Base-by-base conservation (phyloP, 2,329 filamentous ascomycete genomes). In the Beauveria australis region DNA sequence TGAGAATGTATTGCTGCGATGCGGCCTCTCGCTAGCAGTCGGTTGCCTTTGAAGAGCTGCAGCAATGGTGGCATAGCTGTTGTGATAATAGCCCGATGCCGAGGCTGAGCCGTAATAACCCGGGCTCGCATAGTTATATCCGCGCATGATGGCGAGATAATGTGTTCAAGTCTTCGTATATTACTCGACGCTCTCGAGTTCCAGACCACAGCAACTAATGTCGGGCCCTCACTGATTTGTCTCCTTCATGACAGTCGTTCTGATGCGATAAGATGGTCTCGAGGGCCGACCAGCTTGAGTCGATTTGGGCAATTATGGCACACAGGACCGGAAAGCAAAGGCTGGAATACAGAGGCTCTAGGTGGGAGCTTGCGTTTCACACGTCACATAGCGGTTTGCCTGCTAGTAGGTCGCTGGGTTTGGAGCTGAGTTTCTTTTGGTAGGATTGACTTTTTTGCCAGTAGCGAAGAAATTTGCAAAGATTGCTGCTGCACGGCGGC, bases 61-160 rank as follows among this genome's bases (percentile, higher is more conserved):
- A 30, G 48, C 40, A 30, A 59, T 40, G 14, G 48, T 59, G 24
- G 37, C 43, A 37, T 49, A 59, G 37, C 48, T 46, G 30, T 12
- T 33, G 30, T 33, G 30, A 33, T 33, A 33, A 14, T 53, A 46
- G 44, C 48, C 56, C 1, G 40, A 22, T 82, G 90, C 59, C 94
- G 94, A 67, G 91, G 91, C 59, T 95, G 91, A 91, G 91, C 95
- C 60, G 84, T 64, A 41, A 60, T 64, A 41, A 61, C 62, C 22
- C 59, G 59, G 3, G 24, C 62, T n/a, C 61, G 62, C 41, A 65
- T 65, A 53, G 22, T 14, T 26, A 26, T 44, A 54, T 43, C 24
- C 40, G 53, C 14, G 28, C 53, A 56, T 56, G 53, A 24, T 46
- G 26, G 16, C 43, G 22, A 49, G 16, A 26, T 28, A 9, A 28